Evolutionary conservation across 2,329 filamentous ascomycete genomes (phyloP).

Genomic region (Hymenoscyphus linearis): DNA sequence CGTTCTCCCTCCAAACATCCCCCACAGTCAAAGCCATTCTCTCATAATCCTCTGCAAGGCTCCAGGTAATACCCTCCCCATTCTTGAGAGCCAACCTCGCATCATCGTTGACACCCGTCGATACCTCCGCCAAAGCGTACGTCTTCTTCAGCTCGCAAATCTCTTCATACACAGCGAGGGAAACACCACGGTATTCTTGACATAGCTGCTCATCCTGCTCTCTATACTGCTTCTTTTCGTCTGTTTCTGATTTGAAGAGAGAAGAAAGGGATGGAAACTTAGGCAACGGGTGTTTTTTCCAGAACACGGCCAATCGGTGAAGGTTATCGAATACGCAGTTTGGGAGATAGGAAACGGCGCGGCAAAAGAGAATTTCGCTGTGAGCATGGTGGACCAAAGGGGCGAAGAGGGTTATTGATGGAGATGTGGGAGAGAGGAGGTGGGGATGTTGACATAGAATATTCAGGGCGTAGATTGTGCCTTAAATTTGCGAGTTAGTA

Average conservation of each 20-base stretch:
- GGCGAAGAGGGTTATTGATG: conserved; percentile 31
- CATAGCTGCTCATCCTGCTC: conserved; percentile 12
- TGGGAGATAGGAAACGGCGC: conserved; percentile 18
- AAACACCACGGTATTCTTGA: conserved; percentile 18
- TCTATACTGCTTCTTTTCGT: conserved; percentile 2
- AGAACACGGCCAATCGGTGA: conserved; percentile 30
- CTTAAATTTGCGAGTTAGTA: no score
- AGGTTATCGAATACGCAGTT: conserved; percentile 31
- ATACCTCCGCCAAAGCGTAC: conserved; percentile 25
- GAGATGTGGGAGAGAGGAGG: conserved; percentile 30
- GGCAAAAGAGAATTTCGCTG: conserved; percentile 11
- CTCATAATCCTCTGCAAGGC: conserved; percentile 21
- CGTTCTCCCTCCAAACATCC: conserved; percentile 13
- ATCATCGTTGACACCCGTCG: conserved; percentile 28
- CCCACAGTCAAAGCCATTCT: conserved; percentile 15
- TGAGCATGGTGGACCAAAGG: conserved; percentile 37
- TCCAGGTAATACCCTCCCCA: conserved; percentile 13
- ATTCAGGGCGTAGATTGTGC: conserved; percentile 39
- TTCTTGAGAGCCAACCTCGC: conserved; percentile 27
- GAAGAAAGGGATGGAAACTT: conserved; percentile 1
- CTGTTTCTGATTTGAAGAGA: conserved; percentile 7
- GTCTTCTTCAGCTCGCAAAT: conserved; percentile 15
- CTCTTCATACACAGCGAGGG: conserved; percentile 11
- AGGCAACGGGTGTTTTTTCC: conserved; percentile 11
- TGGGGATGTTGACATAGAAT: conserved; percentile 32